Base-by-base conservation (phyloP, 2,329 filamentous ascomycete genomes). In the Calonectria pauciramosa region DNA sequence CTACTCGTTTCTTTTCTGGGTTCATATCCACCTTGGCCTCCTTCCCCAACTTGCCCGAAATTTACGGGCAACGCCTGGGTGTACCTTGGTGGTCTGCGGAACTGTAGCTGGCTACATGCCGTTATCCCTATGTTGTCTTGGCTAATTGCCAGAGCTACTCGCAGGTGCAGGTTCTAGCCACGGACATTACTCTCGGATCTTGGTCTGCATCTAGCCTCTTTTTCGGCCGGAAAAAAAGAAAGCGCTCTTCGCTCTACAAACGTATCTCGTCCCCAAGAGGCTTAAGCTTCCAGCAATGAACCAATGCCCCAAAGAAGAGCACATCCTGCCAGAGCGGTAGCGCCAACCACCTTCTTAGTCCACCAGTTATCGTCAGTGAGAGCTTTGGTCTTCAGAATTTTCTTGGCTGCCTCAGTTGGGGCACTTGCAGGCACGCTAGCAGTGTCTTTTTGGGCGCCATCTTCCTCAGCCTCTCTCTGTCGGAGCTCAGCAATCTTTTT, bases 291-390 rank as follows among this genome's bases (percentile, higher is more conserved):
- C 41, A 93, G 72, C 68, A 89, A 90, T 2, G 91, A 90, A 6
- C 90, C 89, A 26, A 91, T 75, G 7, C 86, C 88, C 92, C 92
- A 93, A 2, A 93, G 83, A 56, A 91, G 82, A 13, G 88, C 89
- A 79, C 92, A 93, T 0, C 91, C 92, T n/a, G 87, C 89, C 68
- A 94, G 84, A 10, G 91, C 90, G 26, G 90, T 90, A 5, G 89
- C 90, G n/a, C 92, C 92, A 36, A 91, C 84, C 2, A 90, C 84
- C 83, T 92, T 93, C 86, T 92, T 94, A 2, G 87, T 90, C 89
- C 91, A 93, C 91, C 92, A 94, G 70, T 91, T 90, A 41, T 92
- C 90, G 69, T 93, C 91, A 3, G 90, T 92, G 66, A 94, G 84
- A 38, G 93, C 91, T 79, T 91, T 93, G 16, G 92, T 82, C 34